Conservation (phyloP, 2,329 filamentous ascomycete species). For the Pyricularia pennisetigena region DNA sequence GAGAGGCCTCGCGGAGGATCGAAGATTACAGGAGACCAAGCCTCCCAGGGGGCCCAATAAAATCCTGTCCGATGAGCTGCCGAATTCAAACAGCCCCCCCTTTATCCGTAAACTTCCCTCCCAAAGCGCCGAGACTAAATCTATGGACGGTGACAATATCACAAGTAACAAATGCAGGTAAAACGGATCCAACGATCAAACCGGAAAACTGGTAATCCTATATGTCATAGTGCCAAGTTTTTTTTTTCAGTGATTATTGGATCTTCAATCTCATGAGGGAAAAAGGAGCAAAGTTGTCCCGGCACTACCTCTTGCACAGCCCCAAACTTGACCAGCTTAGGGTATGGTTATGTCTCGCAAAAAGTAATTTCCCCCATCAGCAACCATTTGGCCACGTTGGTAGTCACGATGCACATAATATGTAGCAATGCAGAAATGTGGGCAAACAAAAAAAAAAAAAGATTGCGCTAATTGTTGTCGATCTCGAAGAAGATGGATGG, state of each 20-base stretch:
- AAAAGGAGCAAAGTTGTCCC: not conserved
- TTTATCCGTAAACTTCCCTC: not conserved
- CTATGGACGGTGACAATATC: not conserved
- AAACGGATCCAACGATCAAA: not conserved
- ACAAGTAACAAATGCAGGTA: not conserved
- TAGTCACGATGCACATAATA: not conserved
- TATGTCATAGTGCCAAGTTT: not conserved
- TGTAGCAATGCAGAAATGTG: not conserved
- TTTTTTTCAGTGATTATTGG: not conserved
- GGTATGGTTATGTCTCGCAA: not conserved
- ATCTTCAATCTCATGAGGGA: not conserved
- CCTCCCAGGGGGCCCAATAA: not conserved
- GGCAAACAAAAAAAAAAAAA: not conserved
- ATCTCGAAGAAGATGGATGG: not conserved
- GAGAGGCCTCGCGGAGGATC: not conserved
- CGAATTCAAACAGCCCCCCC: not conserved
- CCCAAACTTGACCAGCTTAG: not conserved
- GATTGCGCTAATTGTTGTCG: not conserved
- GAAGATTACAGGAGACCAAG: not conserved
- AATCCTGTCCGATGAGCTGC: not conserved
- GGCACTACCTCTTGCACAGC: not conserved
- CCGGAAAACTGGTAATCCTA: not conserved
- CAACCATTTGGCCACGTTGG: not conserved
- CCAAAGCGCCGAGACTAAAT: not conserved
- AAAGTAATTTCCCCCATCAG: not conserved